phyloP scores from a whole-genome alignment of 176 grass and related monocot genomes.

The Paspalum vaginatum region DNA sequence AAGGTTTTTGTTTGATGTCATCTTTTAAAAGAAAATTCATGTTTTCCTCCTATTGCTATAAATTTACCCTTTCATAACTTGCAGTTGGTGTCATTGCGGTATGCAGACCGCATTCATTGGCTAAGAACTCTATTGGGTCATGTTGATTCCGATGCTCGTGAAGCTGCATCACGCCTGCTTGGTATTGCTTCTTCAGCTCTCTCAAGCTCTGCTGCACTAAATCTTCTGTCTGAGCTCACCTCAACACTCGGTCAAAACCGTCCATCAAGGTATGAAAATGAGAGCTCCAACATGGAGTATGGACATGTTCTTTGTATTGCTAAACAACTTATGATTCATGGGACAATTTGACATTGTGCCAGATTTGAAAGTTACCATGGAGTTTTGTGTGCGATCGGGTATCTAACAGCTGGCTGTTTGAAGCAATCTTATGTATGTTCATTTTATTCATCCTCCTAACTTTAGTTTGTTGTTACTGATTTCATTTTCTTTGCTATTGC shows the following conservation, averaged over 20 bases:
- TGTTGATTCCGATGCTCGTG: conserved; percentile 89
- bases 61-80: conserved; percentile 32
- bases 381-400: conserved; percentile 76
- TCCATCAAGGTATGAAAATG: conserved; percentile 62
- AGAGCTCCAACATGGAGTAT: conserved; percentile 1
- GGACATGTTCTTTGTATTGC: conserved; percentile 13
- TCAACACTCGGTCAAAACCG: conserved; percentile 53
- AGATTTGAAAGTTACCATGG: conserved; percentile 96
- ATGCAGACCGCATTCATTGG: conserved; percentile 73
- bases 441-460: conserved; percentile 22
- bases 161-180: conserved; percentile 70
- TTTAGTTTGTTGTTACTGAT: conserved; percentile 33
- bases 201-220: conserved; percentile 59
- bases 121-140: conserved; percentile 75
- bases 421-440: conserved; percentile 74
- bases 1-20: conserved; percentile 55
- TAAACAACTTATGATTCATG: conserved; percentile 34
- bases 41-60: conserved; percentile 40
- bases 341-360: conserved; percentile 45
- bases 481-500: conserved; percentile 33
- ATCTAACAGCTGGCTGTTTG: conserved; percentile 73
- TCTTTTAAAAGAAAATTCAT: conserved; percentile 21
- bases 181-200: conserved; percentile 80
- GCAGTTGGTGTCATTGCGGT: conserved; percentile 75
- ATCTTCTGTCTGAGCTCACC: conserved; percentile 74